Evolutionary conservation across 305 asterid genomes (phyloP).

Genomic region (Solanum chacoense): DNA sequence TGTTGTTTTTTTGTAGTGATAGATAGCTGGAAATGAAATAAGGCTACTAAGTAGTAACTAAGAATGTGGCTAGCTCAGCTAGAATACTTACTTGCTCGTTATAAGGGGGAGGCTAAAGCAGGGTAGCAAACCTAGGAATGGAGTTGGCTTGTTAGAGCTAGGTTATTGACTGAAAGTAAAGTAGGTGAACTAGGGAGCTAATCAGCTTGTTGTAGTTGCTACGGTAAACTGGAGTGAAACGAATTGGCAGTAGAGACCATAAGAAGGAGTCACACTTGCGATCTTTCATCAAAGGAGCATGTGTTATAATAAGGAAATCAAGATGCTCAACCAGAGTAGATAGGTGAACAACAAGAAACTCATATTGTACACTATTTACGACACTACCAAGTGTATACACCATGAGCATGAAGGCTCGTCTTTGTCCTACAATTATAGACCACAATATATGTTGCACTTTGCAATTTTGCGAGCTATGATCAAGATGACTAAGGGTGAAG

Average conservation of each 20-base stretch:
- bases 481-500: not conserved
- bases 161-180: not conserved
- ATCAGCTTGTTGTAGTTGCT: not conserved
- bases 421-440: not conserved
- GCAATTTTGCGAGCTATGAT: not conserved
- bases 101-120: not conserved
- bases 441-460: not conserved
- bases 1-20: no score
- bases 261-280: not conserved
- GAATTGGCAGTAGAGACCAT: not conserved
- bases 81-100: not conserved
- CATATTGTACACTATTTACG: not conserved
- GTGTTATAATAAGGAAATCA: not conserved
- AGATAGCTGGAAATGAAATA: not conserved
- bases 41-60: not conserved
- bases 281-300: not conserved
- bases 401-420: no score
- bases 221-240: not conserved
- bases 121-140: not conserved
- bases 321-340: not conserved
- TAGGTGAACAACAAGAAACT: not conserved
- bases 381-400: no score
- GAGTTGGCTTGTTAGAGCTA: not conserved
- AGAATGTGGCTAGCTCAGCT: not conserved
- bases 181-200: not conserved